Evolutionary conservation across 208 protist species (phyloP).

Genomic region (Leishmania amazonensis): DNA sequence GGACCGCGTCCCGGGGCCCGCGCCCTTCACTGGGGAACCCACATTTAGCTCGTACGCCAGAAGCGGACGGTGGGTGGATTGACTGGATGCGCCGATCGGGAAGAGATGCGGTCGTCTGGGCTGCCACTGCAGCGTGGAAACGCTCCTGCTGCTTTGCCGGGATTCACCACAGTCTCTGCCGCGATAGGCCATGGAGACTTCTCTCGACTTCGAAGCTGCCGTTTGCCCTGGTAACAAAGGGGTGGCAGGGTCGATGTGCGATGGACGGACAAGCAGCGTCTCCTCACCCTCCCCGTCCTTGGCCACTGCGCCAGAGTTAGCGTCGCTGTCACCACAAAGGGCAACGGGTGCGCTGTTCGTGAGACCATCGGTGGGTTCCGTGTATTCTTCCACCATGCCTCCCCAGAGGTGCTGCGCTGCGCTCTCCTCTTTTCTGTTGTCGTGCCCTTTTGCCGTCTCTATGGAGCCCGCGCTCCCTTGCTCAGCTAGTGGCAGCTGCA

Average conservation of each 20-base stretch:
- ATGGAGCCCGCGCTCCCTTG: neutral
- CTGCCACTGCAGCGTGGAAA: neutral
- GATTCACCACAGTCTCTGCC: neutral
- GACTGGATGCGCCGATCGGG: neutral
- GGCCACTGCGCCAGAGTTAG: neutral
- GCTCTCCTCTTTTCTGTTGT: too few species aligned
- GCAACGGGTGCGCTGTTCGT: neutral
- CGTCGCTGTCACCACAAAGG: neutral
- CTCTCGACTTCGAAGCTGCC: neutral
- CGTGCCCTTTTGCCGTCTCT: neutral
- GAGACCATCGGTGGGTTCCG: neutral
- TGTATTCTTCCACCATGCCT: neutral
- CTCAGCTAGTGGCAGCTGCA: constrained; percentile 10
- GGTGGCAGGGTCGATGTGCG: constrained; percentile 3
- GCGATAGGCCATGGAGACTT: neutral
- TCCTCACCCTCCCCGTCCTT: constrained; percentile 3
- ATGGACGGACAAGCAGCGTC: constrained; percentile 19
- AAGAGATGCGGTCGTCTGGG: neutral
- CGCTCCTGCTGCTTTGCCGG: neutral
- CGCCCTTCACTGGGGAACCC: neutral
- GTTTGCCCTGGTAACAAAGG: neutral
- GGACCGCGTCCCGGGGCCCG: neutral
- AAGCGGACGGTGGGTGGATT: neutral
- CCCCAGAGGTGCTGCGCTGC: neutral
- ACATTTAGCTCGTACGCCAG: constrained; percentile 2